These are phyloP conservation scores for Erysimum cheiranthoides DNA, from an alignment of 345 rosid species.

Conservation along the genomic window DNA sequence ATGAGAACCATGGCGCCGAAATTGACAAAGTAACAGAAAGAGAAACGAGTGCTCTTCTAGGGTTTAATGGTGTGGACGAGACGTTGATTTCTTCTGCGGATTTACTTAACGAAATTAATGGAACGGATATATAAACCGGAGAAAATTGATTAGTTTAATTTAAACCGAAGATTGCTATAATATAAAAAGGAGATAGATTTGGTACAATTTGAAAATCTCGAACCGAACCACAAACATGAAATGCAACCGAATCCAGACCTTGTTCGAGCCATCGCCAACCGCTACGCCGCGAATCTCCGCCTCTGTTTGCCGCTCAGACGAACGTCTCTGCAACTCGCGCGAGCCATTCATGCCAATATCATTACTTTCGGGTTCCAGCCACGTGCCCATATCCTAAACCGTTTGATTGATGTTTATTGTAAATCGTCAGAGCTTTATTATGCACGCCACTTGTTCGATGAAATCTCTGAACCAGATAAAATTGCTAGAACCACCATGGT, in stretches of 20 bases:
- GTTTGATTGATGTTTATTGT: slow-evolving; percentile 46
- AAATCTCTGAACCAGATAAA: slow-evolving; percentile 42
- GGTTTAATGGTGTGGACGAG: slow-evolving; percentile 33
- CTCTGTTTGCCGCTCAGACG: slow-evolving; percentile 43
- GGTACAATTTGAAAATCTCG: slow-evolving; percentile 9
- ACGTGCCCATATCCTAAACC: slow-evolving; percentile 46
- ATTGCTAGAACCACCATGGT: slow-evolving; percentile 52
- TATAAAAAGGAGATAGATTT: not conserved
- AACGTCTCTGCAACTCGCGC: slow-evolving; percentile 41
- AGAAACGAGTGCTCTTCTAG: slow-evolving; percentile 10
- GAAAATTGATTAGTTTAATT: not conserved
- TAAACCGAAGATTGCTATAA: not conserved
- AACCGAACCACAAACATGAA: slow-evolving; percentile 40
- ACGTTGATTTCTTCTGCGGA: slow-evolving; percentile 12
- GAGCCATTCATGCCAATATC: slow-evolving; percentile 44
- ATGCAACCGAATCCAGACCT: slow-evolving; percentile 47
- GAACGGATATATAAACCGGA: slow-evolving; percentile 14
- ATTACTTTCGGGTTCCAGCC: slow-evolving; percentile 45
- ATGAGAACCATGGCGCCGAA: slow-evolving; percentile 52
- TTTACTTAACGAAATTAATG: not conserved
- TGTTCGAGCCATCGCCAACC: slow-evolving; percentile 43
- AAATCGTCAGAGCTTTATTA: slow-evolving; percentile 41
- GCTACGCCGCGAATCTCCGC: slow-evolving; percentile 46
- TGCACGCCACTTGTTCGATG: slow-evolving; percentile 48
- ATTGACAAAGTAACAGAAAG: slow-evolving; percentile 18